Evolutionary conservation across 768 basidiomycete genomes (phyloP).

Genomic region (Xerocomellus chrysenteron): DNA sequence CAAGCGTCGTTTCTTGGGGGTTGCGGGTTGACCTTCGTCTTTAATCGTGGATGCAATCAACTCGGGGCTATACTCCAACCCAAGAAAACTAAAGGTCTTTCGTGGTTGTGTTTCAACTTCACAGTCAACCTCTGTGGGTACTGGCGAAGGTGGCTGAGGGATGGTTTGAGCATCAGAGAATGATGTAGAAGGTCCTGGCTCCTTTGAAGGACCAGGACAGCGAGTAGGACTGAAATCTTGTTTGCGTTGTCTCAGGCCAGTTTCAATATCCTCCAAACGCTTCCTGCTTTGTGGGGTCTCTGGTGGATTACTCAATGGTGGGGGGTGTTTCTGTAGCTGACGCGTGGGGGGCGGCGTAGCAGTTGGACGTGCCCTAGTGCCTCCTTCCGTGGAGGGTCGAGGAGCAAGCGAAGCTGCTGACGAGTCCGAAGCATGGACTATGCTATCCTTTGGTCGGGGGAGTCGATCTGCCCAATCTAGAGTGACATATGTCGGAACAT

Average conservation of each 20-base stretch:
- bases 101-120: conserved; percentile 15
- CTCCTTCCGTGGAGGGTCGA: background rate
- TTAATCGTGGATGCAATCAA: background rate
- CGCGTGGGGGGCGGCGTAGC: background rate
- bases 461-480: conserved; percentile 37
- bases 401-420: background rate
- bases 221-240: conserved; percentile 12
- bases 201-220: conserved; percentile 3
- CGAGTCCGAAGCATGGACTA: background rate
- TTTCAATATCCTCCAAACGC: conserved; percentile 16
- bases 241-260: conserved; percentile 18
- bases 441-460: conserved; percentile 1
- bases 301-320: background rate
- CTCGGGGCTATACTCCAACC: conserved; percentile 18
- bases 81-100: conserved; percentile 25
- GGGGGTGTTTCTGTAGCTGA: background rate
- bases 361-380: background rate
- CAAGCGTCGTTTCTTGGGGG: conserved; percentile 23
- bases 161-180: background rate
- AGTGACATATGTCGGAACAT: background rate
- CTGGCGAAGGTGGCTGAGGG: conserved; percentile 28
- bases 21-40: conserved; percentile 22
- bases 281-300: conserved; percentile 7
- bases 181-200: background rate
- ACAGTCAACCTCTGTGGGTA: conserved; percentile 23